Base-by-base conservation (phyloP, 805 yeast species). In the Teunomyces funiuensis region DNA sequence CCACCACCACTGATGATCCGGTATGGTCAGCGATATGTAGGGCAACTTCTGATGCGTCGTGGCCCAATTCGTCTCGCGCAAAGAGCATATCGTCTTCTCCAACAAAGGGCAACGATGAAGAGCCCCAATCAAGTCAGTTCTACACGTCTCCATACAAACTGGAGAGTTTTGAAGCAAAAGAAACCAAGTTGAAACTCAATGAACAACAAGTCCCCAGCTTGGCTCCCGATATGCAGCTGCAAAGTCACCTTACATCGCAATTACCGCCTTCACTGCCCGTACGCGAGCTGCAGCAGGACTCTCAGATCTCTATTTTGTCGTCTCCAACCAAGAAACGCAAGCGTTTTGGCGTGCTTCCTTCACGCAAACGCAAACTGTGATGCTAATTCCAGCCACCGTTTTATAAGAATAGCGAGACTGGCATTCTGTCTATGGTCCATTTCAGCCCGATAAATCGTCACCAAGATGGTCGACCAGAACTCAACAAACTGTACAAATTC, bases 401-500 rank as follows among this genome's bases (percentile, higher is more conserved):
- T 27, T 0, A 41, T 27, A 19, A 55, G 38, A n/a, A 43, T 14
- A 29, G 16, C 23, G 27, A 55, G 43, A 5, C 71, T 65, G 8
- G 46, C 38, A 17, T 53, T 48, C 41, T 63, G 65, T 19, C 45
- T 33, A 16, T 48, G 53, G 38, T 54, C 54, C 59, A 64, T 52
- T 30, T 52, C 59, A 9, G 42, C 50, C n/a, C 36, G 36, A 49
- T 80, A 82, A 6, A 82, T 53, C 1, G 63, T 62, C 2, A 51
- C 46, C 33, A 83, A 57, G 0, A 76, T 62, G 2, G 61, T 57
- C 2, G 58, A 44, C 90, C 90, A 85, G 51, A 78, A 77, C 2
- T 59, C 61, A 4, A 70, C 57, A 49, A 83, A 80, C 9, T 57
- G 61, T 2, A 36, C 38, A 22, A 79, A 51, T 7, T 53, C 54